Percentiles rank a stretch among this genome's conserved stretches.
phyloP scores from a whole-genome alignment of 352 stramenopile species.

The Phytophthora parvispora region DNA sequence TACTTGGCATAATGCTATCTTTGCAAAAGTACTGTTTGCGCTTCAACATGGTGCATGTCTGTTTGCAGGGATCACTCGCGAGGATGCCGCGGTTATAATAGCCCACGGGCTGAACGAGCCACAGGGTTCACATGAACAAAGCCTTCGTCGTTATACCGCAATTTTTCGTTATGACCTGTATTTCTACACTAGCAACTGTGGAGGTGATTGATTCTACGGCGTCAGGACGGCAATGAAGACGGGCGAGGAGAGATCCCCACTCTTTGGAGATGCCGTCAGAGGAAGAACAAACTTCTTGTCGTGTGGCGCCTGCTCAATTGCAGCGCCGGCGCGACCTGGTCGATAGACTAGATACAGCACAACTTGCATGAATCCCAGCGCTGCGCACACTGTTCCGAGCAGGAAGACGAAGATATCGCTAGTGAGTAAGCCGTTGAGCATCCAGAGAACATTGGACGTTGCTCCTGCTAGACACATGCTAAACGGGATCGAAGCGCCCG shows the following conservation, averaged over 20 bases:
- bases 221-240: constrained; percentile 32
- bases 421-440: constrained; percentile 45
- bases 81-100: no score
- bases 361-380: constrained; percentile 30
- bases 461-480: constrained; percentile 31
- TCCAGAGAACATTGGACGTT: constrained; percentile 43
- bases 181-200: background rate
- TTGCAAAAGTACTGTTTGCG: background rate
- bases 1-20: background rate
- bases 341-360: constrained; percentile 38
- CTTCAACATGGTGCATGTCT: background rate
- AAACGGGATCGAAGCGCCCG: constrained; percentile 35
- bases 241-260: constrained; percentile 5
- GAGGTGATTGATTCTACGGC: constrained; percentile 10
- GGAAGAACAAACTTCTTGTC: constrained; percentile 25
- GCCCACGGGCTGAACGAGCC: no score
- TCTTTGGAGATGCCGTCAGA: constrained; percentile 9
- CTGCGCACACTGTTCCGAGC: constrained; percentile 30
- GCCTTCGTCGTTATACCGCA: no score
- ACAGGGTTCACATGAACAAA: no score
- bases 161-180: background rate
- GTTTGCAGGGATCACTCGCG: background rate
- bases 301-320: background rate
- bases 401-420: constrained; percentile 52
- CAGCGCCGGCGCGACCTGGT: constrained; percentile 3